Evolutionary conservation across 192 early-diverging fungal species (phyloP).

Genomic region (Coemansia umbellata): DNA sequence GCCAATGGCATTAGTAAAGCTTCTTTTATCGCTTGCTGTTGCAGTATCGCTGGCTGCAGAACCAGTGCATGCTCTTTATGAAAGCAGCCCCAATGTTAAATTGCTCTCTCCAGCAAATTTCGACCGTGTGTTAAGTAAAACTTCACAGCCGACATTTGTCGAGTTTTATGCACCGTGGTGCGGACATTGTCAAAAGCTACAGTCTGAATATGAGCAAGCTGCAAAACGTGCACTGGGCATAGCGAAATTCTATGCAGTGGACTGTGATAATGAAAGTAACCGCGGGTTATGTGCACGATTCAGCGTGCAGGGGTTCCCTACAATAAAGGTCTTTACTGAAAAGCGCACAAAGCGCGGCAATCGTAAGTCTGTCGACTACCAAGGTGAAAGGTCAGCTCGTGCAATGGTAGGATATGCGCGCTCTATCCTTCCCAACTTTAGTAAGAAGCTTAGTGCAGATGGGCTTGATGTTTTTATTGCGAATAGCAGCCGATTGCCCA

Average conservation of each 20-base stretch:
- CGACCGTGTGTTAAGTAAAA: constrained; percentile 53
- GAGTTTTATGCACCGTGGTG: constrained; percentile 98
- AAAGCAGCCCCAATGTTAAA: constrained; percentile 54
- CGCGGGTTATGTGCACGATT: constrained; percentile 71
- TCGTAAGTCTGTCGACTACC: constrained; percentile 65
- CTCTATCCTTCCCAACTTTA: constrained; percentile 58
- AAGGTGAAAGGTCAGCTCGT: constrained; percentile 79
- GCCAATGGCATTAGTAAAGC: background rate
- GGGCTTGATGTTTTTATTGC: constrained; percentile 56
- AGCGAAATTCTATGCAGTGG: constrained; percentile 81
- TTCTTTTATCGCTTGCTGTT: constrained; percentile 1
- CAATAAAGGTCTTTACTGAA: constrained; percentile 83
- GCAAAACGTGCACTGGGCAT: constrained; percentile 80
- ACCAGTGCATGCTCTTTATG: constrained; percentile 53
- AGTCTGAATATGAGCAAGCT: constrained; percentile 86
- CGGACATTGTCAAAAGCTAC: constrained; percentile 86
- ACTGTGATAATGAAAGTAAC: constrained; percentile 86
- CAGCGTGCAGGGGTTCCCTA: constrained; percentile 89
- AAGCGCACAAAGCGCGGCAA: constrained; percentile 58
- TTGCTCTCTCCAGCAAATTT: constrained; percentile 62
- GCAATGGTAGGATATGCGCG: constrained; percentile 73
- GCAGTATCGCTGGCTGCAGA: constrained; percentile 13
- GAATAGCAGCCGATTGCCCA: constrained; percentile 49
- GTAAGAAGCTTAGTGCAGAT: constrained; percentile 14
- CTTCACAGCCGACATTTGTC: constrained; percentile 73